These are phyloP conservation scores for Termitomyces eurrhizus DNA, from an alignment of 768 basidiomycete species.

Conservation along the genomic window DNA sequence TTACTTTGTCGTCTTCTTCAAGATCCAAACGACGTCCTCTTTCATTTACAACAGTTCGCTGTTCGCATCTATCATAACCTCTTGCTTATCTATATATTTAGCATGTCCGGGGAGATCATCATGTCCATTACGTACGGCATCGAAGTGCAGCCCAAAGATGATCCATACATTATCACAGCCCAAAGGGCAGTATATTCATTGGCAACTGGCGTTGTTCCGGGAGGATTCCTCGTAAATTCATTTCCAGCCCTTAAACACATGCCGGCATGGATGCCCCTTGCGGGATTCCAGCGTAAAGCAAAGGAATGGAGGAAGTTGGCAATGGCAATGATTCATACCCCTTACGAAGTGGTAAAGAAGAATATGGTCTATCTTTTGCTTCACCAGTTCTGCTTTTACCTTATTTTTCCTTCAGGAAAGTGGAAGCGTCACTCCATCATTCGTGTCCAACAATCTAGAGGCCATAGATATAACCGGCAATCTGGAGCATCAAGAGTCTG, in stretches of 20 bases:
- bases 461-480: neutral
- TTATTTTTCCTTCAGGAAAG: neutral
- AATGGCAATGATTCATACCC: neutral
- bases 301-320: neutral
- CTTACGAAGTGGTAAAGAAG: neutral
- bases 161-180: slow-evolving; percentile 30
- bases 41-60: slow-evolving; percentile 25
- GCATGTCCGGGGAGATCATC: slow-evolving; percentile 22
- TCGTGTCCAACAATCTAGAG: neutral
- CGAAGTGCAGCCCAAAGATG: slow-evolving; percentile 25
- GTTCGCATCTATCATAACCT: neutral
- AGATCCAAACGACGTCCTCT: neutral
- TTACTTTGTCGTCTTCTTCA: slow-evolving; percentile 26
- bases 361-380: neutral
- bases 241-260: slow-evolving; percentile 27
- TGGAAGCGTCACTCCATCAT: neutral
- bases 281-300: neutral
- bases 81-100: neutral
- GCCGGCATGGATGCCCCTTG: slow-evolving; percentile 18
- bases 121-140: slow-evolving; percentile 33
- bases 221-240: slow-evolving; percentile 29
- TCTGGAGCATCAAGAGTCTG: neutral
- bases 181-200: slow-evolving; percentile 26
- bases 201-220: slow-evolving; percentile 21
- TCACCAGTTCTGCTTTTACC: neutral